Conservation (phyloP, 495 filamentous ascomycete species). For the Lepidopterella palustris region DNA sequence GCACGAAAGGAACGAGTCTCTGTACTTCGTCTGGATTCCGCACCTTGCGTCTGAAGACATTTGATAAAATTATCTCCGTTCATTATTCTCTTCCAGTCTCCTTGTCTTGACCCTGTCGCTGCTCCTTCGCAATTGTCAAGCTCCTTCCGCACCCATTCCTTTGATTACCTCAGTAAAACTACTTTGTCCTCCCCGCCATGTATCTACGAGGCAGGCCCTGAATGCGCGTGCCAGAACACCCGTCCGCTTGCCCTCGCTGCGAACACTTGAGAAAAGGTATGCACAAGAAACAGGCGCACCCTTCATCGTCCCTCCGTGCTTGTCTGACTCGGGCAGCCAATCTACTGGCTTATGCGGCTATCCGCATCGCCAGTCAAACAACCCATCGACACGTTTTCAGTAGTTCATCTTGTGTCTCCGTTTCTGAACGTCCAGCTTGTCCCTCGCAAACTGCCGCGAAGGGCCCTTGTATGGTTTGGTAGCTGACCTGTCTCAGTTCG, state of each 20-base stretch:
- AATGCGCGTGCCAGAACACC: constrained; percentile 13
- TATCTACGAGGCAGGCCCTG: constrained; percentile 19
- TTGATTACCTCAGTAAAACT: constrained; percentile 5
- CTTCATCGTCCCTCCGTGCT: constrained; percentile 8
- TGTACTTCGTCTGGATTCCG: too few species aligned
- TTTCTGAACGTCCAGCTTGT: too few species aligned
- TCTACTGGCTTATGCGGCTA: constrained; percentile 9
- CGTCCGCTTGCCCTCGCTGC: constrained; percentile 5
- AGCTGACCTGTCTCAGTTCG: constrained; percentile 23
- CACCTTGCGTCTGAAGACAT: not conserved
- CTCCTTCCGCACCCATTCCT: not conserved
- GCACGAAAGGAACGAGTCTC: too few species aligned
- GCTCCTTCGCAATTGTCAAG: constrained; percentile 18
- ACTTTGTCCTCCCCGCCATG: constrained; percentile 20
- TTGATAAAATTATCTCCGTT: not conserved
- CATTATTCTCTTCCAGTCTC: not conserved
- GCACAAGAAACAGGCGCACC: constrained; percentile 14
- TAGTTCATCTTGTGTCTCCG: constrained; percentile 24
- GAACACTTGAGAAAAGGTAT: constrained; percentile 29
- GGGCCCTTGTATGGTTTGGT: constrained; percentile 27
- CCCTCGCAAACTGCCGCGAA: constrained; percentile 16
- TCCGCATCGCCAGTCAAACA: constrained; percentile 24
- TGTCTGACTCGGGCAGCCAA: constrained; percentile 24
- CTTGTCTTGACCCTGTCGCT: not conserved
- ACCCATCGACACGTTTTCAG: constrained; percentile 21